Conservation (phyloP, 352 stramenopile genomes). For the Phytophthora melonis region DNA sequence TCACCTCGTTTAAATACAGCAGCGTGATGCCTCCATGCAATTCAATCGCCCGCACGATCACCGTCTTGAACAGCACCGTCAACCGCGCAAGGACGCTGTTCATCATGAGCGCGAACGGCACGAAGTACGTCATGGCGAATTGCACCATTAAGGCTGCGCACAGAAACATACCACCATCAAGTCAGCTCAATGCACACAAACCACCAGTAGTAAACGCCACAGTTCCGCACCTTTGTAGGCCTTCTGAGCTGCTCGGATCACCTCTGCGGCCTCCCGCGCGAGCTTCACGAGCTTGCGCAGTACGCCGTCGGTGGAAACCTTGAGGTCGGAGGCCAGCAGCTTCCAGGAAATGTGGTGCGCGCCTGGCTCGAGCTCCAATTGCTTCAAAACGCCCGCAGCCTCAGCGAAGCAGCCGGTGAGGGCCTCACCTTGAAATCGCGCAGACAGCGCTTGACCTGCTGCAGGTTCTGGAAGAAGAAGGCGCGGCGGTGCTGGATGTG, state of each 20-base stretch:
- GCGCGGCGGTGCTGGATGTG: conserved; percentile 87
- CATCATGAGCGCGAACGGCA: conserved; percentile 83
- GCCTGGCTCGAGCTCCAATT: conserved; percentile 52
- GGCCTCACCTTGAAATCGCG: conserved; percentile 54
- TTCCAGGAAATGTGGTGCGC: conserved; percentile 88
- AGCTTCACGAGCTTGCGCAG: conserved; percentile 57
- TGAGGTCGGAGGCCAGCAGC: conserved; percentile 66
- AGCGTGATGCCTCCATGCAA: conserved; percentile 73
- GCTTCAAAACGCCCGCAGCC: conserved; percentile 48
- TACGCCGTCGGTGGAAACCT: conserved; percentile 54
- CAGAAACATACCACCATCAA: conserved; percentile 1
- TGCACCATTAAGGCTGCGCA: conserved; percentile 64
- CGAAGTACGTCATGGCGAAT: conserved; percentile 90
- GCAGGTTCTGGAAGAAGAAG: conserved; percentile 84
- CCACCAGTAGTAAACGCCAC: not conserved
- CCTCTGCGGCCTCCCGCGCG: conserved; percentile 39
- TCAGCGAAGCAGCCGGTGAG: conserved; percentile 52
- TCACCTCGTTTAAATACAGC: conserved; percentile 83
- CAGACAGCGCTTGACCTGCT: conserved; percentile 79
- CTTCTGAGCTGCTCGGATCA: conserved; percentile 74
- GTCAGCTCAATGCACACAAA: conserved; percentile 1
- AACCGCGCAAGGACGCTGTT: conserved; percentile 82
- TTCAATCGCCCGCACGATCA: conserved; percentile 72
- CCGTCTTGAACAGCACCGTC: conserved; percentile 62
- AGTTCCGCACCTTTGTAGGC: conserved; percentile 66